Percentiles rank a stretch among this genome's conserved stretches.
These are phyloP conservation scores for Neopestalotiopsis sp. DNA, from an alignment of 2,329 filamentous ascomycete genomes.

Conservation along the genomic window DNA sequence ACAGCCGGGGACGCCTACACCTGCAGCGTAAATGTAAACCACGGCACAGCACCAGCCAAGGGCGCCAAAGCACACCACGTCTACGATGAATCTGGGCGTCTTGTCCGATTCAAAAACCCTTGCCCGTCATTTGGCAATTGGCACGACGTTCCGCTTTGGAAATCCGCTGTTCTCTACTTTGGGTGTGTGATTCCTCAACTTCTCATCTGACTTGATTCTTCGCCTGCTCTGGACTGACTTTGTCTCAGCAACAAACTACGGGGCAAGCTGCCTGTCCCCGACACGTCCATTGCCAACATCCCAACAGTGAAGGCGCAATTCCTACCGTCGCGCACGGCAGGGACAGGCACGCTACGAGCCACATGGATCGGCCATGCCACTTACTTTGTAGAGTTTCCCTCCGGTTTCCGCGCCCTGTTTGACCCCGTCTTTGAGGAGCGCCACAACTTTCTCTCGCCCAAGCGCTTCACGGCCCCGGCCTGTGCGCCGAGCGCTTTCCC, in stretches of 20 bases:
- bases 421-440: slow-evolving; percentile 92
- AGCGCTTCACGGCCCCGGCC: slow-evolving; percentile 78
- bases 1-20: slow-evolving; percentile 1
- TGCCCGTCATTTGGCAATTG: slow-evolving; percentile 5
- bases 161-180: slow-evolving; percentile 2
- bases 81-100: slow-evolving; percentile 5
- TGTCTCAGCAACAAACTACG: background rate
- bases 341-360: slow-evolving; percentile 70
- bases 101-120: slow-evolving; percentile 5
- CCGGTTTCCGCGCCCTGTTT: slow-evolving; percentile 85
- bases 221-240: background rate
- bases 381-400: slow-evolving; percentile 89
- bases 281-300: slow-evolving; percentile 48
- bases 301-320: slow-evolving; percentile 72
- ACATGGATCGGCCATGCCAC: slow-evolving; percentile 97
- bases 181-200: background rate
- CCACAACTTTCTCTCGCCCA: slow-evolving; percentile 76
- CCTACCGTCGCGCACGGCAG: slow-evolving; percentile 62
- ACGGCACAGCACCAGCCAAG: background rate
- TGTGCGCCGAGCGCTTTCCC: slow-evolving; percentile 82
- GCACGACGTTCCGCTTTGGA: background rate
- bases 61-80: slow-evolving; percentile 6
- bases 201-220: background rate
- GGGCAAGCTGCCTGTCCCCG: slow-evolving; percentile 2
- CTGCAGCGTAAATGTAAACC: slow-evolving; percentile 4